Conservation (phyloP, 306 rosid genomes). For the Cucumis cinereus region DNA sequence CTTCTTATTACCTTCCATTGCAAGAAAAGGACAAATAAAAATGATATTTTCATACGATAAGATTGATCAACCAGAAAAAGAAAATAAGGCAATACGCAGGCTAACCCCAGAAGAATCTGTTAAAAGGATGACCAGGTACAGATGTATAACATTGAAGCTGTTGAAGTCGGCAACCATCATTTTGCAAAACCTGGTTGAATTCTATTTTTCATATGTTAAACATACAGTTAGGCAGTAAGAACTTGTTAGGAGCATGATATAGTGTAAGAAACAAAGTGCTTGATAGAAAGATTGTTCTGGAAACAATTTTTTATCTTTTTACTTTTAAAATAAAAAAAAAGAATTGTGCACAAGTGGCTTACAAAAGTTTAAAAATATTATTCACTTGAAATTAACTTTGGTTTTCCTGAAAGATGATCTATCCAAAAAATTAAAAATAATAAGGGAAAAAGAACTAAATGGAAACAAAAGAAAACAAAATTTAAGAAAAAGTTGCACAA, state of each 20-base stretch:
- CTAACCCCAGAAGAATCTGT: conserved; percentile 81
- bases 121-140: conserved; percentile 59
- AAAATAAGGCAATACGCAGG: conserved; percentile 10
- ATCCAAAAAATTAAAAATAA: neutral
- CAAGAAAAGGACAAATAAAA: conserved; percentile 7
- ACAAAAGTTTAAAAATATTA: neutral
- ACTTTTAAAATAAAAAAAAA: neutral
- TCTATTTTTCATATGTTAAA: conserved; percentile 40
- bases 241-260: conserved; percentile 15
- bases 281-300: neutral
- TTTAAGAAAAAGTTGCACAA: neutral
- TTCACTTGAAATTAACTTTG: neutral
- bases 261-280: conserved; percentile 1
- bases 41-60: conserved; percentile 8
- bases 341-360: neutral
- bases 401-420: neutral
- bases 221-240: conserved; percentile 25
- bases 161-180: conserved; percentile 80
- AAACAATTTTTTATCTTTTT: neutral
- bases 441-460: neutral
- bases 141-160: conserved; percentile 91
- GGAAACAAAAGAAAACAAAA: neutral
- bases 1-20: conserved; percentile 75
- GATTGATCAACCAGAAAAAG: conserved; percentile 9
- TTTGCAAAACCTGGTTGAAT: conserved; percentile 83